These are phyloP conservation scores for Gaultheria prostrata DNA, from an alignment of 148 eudicot species.

Conservation along the genomic window DNA sequence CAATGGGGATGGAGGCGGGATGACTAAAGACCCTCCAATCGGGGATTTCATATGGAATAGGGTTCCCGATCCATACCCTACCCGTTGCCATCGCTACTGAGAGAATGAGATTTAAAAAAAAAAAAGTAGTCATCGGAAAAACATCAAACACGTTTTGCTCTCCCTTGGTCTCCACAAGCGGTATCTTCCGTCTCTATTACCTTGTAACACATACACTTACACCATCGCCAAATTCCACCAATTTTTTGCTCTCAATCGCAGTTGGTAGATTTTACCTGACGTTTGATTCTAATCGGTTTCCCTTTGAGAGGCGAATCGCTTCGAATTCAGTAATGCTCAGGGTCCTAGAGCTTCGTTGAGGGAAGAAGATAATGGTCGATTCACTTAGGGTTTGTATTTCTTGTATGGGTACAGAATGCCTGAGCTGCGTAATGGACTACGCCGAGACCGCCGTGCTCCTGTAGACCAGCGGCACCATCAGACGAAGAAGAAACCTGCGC, in stretches of 20 bases:
- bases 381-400: constrained; percentile 8
- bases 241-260: background rate
- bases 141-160: background rate
- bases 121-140: background rate
- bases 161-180: background rate
- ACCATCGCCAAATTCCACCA: background rate
- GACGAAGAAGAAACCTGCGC: constrained; percentile 22
- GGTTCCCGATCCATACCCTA: too few relatives aligned
- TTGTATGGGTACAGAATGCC: constrained; percentile 54
- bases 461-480: constrained; percentile 11
- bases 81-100: too few relatives aligned
- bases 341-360: constrained; percentile 12
- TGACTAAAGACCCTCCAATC: too few relatives aligned
- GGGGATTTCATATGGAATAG: too few relatives aligned
- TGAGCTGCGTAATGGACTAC: constrained; percentile 46
- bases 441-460: constrained; percentile 37
- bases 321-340: background rate
- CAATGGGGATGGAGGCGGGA: too few relatives aligned
- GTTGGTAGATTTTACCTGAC: background rate
- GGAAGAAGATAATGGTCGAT: constrained; percentile 17
- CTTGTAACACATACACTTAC: background rate
- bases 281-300: background rate
- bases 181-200: background rate
- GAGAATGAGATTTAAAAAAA: too few relatives aligned
- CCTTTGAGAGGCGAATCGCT: background rate